Base-by-base conservation (phyloP, 148 eudicot species). In the Rheum nobile region DNA sequence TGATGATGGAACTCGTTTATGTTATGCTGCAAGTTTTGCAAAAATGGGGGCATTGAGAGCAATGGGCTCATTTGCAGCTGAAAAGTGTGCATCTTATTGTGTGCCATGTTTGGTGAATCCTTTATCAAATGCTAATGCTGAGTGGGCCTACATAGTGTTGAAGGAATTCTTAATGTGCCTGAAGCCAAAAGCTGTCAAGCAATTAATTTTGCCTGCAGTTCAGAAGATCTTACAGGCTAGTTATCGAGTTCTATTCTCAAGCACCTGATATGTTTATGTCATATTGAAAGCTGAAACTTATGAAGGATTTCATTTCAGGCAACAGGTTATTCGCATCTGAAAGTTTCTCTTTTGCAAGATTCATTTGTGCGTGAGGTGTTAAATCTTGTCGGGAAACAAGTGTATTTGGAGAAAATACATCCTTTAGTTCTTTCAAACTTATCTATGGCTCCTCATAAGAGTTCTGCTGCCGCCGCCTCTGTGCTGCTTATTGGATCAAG, bases 281-380 rank as follows among this genome's bases (percentile, higher is more conserved):
- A 47, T 52, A 46, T 41, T 54, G 68, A 47, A 28, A 50, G 61
- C 79, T 77, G 73, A 70, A 75, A 67, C 71, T 71, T 73, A 61
- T 48, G 71, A 84, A 26, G 63, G 48, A 43, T 68, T 74, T 85
- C 68, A 17, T 80, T 87, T 73, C 90, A 95, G 98, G 88, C 87
- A 72, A 82, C 98, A 75, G 91, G 87, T 75, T 84, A 83, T 86
- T 95, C 93, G 65, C 96, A 86, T 84, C 80, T 91, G 79, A 91
- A 91, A 82, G 98, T 95, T 79, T 91, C 93, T 73, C 90, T 95
- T 78, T 92, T 95, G 70, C 98, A 95, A 95, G 97, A 93, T 71
- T 95, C 98, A 77, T 95, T 95, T 86, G 90, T 91, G 78, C 93
- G 89, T 39, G 96, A 90, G 83, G 80, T 91, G 75, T 95, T 96